Evolutionary conservation across 2,329 filamentous ascomycete species (phyloP).

Genomic region (Rhynchosporium graminicola): DNA sequence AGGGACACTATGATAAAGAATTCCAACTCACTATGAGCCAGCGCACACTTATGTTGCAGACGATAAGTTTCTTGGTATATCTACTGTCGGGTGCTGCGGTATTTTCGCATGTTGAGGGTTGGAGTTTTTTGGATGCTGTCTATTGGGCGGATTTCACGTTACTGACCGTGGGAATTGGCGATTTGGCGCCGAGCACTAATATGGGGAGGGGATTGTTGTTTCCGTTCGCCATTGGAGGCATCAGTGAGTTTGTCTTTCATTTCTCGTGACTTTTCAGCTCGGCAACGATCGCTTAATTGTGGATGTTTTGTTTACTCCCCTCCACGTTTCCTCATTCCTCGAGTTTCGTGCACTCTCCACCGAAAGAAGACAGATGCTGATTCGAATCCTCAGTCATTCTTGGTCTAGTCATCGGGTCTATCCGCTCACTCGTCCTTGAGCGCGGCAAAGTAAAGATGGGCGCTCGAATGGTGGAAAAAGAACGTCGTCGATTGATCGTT

Average conservation of each 20-base stretch:
- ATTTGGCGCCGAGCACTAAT: constrained; percentile 50
- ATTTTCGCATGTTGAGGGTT: constrained; percentile 71
- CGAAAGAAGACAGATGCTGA: neutral
- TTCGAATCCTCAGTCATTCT: constrained; percentile 56
- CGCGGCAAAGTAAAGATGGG: constrained; percentile 56
- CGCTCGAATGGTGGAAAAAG: constrained; percentile 61
- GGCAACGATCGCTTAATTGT: neutral
- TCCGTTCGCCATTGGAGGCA: constrained; percentile 79
- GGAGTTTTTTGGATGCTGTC: constrained; percentile 75
- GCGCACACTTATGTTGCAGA: constrained; percentile 86
- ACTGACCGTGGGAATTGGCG: constrained; percentile 66
- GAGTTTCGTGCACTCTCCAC: neutral
- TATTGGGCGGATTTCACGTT: constrained; percentile 78
- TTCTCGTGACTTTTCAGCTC: constrained; percentile 47
- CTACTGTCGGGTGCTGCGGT: constrained; percentile 75
- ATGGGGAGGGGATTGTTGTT: constrained; percentile 72
- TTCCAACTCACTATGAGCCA: constrained; percentile 80
- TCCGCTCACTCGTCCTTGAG: constrained; percentile 66
- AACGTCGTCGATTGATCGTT: constrained; percentile 51
- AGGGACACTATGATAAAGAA: constrained; percentile 71
- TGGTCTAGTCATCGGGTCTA: constrained; percentile 79
- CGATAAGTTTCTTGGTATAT: constrained; percentile 82
- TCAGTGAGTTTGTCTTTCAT: constrained; percentile 50
- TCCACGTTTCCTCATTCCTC: too few species aligned
- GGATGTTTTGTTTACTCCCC: neutral